Evolutionary conservation across 2,329 filamentous ascomycete species (phyloP).

Genomic region (Monascus ruber): DNA sequence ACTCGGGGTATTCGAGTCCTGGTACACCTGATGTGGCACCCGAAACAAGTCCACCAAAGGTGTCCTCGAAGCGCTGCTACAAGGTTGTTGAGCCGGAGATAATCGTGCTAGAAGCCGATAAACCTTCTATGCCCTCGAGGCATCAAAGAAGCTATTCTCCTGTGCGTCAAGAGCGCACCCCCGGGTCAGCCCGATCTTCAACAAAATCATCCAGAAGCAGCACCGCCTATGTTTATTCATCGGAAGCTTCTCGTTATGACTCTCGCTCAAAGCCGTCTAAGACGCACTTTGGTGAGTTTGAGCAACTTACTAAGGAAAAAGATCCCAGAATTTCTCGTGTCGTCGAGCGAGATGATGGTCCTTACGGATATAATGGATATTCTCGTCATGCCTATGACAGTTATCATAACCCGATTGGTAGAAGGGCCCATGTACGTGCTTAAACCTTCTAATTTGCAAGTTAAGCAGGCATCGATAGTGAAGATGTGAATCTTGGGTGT

Average conservation of each 20-base stretch:
- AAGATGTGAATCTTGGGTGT: too few relatives aligned
- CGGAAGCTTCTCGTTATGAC: slow-evolving; percentile 7
- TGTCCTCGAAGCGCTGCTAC: slow-evolving; percentile 20
- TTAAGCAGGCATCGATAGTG: too few relatives aligned
- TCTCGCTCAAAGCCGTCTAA: too few relatives aligned
- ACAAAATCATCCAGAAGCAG: slow-evolving; percentile 17
- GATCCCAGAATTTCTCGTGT: too few relatives aligned
- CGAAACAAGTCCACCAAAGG: slow-evolving; percentile 22
- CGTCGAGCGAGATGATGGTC: too few relatives aligned
- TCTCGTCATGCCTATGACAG: too few relatives aligned
- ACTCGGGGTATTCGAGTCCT: slow-evolving; percentile 37
- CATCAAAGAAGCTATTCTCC: slow-evolving; percentile 18
- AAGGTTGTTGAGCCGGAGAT: slow-evolving; percentile 16
- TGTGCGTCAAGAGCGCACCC: slow-evolving; percentile 13
- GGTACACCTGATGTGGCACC: slow-evolving; percentile 29
- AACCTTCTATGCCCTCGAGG: slow-evolving; percentile 12
- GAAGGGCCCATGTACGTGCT: too few relatives aligned
- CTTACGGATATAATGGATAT: too few relatives aligned
- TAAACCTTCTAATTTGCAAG: too few relatives aligned
- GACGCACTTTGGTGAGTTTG: too few relatives aligned
- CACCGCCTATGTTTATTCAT: slow-evolving; percentile 15
- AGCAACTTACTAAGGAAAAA: too few relatives aligned
- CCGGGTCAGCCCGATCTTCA: slow-evolving; percentile 7
- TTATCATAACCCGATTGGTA: too few relatives aligned
- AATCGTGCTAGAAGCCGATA: slow-evolving; percentile 16